Evolutionary conservation across 1,139 yeast genomes (phyloP).

Genomic region (Komagataea norvegica): DNA sequence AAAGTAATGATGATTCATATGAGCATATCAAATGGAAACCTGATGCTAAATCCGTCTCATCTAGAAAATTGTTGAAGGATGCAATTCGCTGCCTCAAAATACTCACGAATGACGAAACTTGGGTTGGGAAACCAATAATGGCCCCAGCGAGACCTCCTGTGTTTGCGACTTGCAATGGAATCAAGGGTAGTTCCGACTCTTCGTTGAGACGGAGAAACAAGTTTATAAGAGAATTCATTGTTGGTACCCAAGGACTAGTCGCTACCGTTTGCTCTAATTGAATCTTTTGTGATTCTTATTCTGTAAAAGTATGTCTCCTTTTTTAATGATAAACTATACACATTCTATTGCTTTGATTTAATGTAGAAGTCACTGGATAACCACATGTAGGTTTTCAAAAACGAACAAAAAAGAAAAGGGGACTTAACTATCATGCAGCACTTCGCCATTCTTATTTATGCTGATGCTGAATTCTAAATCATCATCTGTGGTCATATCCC

Average conservation of each 20-base stretch:
- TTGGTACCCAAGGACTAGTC: constrained; percentile 20
- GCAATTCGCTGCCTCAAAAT: constrained; percentile 57
- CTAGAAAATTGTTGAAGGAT: constrained; percentile 45
- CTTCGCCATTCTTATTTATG: constrained; percentile 32
- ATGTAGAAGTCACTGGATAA: too few relatives aligned
- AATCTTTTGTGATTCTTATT: background rate
- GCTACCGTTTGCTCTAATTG: background rate
- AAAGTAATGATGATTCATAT: constrained; percentile 15
- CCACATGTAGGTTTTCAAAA: too few relatives aligned
- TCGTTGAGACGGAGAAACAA: constrained; percentile 11
- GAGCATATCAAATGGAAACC: constrained; percentile 47
- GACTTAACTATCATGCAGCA: constrained; percentile 20
- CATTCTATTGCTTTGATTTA: too few relatives aligned
- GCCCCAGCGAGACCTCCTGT: constrained; percentile 36
- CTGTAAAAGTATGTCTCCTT: too few relatives aligned
- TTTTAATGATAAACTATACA: too few relatives aligned
- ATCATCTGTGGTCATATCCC: constrained; percentile 96
- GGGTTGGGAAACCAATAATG: constrained; percentile 48
- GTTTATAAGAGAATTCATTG: constrained; percentile 15
- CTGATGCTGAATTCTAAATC: constrained; percentile 87
- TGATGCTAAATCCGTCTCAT: constrained; percentile 35
- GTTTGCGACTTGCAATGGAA: constrained; percentile 21
- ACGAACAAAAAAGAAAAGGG: too few relatives aligned
- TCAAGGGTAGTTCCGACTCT: background rate
- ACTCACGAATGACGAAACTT: constrained; percentile 46